Evolutionary conservation across 257 asterid species (phyloP), one percentile per base, ranked within the genome.

Genomic region (Solanum corneliomulleri): DNA sequence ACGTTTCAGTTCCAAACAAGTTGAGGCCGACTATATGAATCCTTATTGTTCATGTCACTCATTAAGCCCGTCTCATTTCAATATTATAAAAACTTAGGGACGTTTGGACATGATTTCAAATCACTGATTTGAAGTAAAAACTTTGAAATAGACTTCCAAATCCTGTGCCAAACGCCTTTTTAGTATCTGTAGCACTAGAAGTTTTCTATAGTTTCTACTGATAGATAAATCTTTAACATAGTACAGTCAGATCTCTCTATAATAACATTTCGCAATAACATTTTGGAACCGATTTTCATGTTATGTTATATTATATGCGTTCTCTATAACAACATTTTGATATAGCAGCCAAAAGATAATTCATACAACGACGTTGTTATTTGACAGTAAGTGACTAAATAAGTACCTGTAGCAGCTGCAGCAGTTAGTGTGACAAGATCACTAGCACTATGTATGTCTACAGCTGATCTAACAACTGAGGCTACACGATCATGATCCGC

Each of bases 391-490:
- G 56, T 45, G 44, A 49, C 85, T 31, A n/a, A 11, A 81, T 31
- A 18, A 10, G 78, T 93, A 95, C 99, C 98, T 35, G 98, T 95
- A 31, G 99, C 99, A 83, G 98, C 98, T 47, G 97, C 95, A 81
- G 99, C 99, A 62, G 98, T 95, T 39, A 95, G 86, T 88, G 98
- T 96, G 15, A 88, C 88, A 20, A 96, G 92, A 91, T 96, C 94
- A 62, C 98, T 95, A 11, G 98, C 94, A 16, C 91, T 88, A 21
- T 89, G 95, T 87, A 93, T 89, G 86, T 92, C 96, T 3, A 93
- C 91, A 23, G 97, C 98, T 13, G 99, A 95, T 88, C 92, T 86
- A 33, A 96, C 93, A 20, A 89, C 88, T 21, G 98, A 89, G 52
- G 94, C 93, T 12, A 96, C 93, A 20, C 90, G 93, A 21, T 93